Conservation (phyloP, 192 early-diverging fungal genomes). For the Funneliformis mosseae region DNA sequence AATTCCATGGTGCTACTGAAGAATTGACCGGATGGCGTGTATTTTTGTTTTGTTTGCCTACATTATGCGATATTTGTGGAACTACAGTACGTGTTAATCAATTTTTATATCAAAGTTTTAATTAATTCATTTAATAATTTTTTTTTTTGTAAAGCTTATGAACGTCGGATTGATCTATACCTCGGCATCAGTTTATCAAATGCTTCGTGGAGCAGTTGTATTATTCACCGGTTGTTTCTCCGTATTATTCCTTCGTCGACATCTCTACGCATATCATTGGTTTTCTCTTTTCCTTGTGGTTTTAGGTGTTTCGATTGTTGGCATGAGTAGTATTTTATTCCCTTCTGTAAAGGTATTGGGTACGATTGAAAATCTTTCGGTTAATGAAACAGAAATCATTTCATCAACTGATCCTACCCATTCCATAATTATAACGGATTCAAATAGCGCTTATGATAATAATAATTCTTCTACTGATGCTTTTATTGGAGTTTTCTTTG, state of each 20-base stretch:
- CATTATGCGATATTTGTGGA: constrained; percentile 76
- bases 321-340: constrained; percentile 53
- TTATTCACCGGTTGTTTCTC: constrained; percentile 93
- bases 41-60: constrained; percentile 76
- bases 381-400: not conserved
- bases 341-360: too few species aligned
- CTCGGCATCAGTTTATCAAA: constrained; percentile 90
- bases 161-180: constrained; percentile 95
- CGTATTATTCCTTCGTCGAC: constrained; percentile 79
- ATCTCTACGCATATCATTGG: constrained; percentile 79
- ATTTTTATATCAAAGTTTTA: not conserved
- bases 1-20: constrained; percentile 27
- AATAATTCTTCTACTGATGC: constrained; percentile 53
- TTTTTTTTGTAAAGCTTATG: constrained; percentile 83
- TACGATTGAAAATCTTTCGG: too few species aligned
- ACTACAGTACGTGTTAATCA: constrained; percentile 64
- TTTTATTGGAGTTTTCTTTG: constrained; percentile 77
- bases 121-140: not conserved
- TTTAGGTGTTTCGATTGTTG: constrained; percentile 87
- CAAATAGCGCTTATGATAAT: constrained; percentile 29
- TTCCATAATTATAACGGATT: not conserved
- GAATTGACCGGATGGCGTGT: constrained; percentile 58
- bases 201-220: constrained; percentile 95
- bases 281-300: constrained; percentile 81
- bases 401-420: too few species aligned